Evolutionary conservation across 371 early-diverging fungal genomes (phyloP).

Genomic region (Rhizopus sp.): DNA sequence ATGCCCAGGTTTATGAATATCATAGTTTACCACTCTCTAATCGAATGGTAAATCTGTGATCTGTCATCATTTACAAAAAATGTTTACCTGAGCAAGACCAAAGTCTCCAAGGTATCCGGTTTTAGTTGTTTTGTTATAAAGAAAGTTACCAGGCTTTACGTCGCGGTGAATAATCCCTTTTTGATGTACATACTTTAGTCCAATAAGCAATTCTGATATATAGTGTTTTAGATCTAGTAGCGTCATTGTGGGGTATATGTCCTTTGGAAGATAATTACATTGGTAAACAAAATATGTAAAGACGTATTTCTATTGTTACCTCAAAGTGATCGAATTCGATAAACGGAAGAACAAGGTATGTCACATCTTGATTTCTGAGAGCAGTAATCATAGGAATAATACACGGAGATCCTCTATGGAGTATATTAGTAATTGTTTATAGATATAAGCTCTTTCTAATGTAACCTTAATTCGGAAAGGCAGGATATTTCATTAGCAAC

Average conservation of each 20-base stretch:
- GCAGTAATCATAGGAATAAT: conserved; percentile 81
- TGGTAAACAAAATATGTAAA: background rate
- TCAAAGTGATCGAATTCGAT: conserved; percentile 82
- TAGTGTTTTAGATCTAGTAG: conserved; percentile 83
- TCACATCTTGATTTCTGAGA: conserved; percentile 76
- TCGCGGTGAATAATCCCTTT: conserved; percentile 88
- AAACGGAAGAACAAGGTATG: conserved; percentile 82
- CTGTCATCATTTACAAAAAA: background rate
- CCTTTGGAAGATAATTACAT: background rate
- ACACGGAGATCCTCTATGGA: conserved; percentile 21
- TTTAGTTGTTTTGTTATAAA: conserved; percentile 71
- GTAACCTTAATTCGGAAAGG: conserved; percentile 66
- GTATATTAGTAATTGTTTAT: background rate
- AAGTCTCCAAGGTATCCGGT: conserved; percentile 96
- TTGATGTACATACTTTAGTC: conserved; percentile 73
- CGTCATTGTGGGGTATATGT: conserved; percentile 37
- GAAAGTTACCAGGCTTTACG: conserved; percentile 97
- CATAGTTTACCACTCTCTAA: conserved; percentile 10
- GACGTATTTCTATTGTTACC: conserved; percentile 31
- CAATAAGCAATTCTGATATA: conserved; percentile 76
- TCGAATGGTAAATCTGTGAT: background rate
- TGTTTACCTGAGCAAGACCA: conserved; percentile 90
- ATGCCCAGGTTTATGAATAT: conserved; percentile 5
- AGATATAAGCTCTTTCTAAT: background rate
- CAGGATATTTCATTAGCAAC: conserved; percentile 85